Conservation (phyloP, 2,329 filamentous ascomycete species). For the Macrophomina tecta region DNA sequence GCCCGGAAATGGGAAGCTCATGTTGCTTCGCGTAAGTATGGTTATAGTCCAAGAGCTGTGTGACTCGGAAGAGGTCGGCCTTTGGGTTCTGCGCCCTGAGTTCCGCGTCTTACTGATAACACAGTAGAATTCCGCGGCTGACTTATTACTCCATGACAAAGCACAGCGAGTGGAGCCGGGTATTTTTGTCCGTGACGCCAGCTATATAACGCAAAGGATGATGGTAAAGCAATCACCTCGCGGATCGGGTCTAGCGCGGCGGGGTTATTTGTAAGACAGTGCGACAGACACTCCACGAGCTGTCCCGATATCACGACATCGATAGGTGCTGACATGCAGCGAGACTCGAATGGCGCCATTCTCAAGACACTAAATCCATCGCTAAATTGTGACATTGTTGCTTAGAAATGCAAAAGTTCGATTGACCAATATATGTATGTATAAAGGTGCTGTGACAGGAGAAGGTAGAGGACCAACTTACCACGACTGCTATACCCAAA, state of each 20-base stretch:
- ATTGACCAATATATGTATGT: background rate
- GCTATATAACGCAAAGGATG: too few relatives aligned
- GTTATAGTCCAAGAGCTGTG: too few relatives aligned
- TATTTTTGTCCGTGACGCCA: background rate
- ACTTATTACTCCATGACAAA: background rate
- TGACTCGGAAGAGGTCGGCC: too few relatives aligned
- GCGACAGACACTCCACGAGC: background rate
- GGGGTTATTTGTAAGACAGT: slow-evolving; percentile 9
- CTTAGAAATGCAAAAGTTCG: background rate
- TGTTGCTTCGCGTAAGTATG: too few relatives aligned
- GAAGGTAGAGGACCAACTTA: background rate
- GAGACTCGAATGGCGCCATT: background rate
- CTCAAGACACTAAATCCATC: too few relatives aligned
- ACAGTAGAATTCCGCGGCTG: background rate
- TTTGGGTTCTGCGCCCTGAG: background rate
- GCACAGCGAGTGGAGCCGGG: background rate
- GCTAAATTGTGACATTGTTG: background rate
- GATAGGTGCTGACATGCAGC: background rate
- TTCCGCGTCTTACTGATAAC: slow-evolving; percentile 1
- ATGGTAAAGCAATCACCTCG: background rate
- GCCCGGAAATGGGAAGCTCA: too few relatives aligned
- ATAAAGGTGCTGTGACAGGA: background rate
- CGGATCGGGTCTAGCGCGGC: background rate
- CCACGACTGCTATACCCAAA: background rate
- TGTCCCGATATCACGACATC: background rate